Evolutionary conservation across 2,329 filamentous ascomycete genomes (phyloP).

Genomic region (Pseudogymnoascus sp.): DNA sequence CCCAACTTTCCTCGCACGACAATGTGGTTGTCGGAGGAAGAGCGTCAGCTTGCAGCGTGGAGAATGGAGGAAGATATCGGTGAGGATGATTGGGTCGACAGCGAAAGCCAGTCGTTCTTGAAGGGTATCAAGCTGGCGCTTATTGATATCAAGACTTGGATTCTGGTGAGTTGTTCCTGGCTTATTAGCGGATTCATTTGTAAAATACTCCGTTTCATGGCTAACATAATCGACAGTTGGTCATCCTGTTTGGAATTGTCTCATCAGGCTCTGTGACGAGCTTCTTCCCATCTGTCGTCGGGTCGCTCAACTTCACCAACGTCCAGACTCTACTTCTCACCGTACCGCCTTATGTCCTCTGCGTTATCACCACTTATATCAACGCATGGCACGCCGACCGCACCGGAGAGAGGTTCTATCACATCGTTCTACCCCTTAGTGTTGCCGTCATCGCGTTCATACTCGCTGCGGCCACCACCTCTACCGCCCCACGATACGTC

Average conservation of each 20-base stretch:
- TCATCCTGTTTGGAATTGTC: conserved; percentile 50
- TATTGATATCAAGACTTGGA: conserved; percentile 49
- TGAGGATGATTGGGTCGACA: conserved; percentile 52
- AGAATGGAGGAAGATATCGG: conserved; percentile 56
- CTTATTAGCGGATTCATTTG: conserved; percentile 16
- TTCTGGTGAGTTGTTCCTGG: conserved; percentile 37
- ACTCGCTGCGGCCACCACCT: conserved; percentile 54
- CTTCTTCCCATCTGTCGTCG: conserved; percentile 64
- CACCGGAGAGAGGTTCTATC: conserved; percentile 62
- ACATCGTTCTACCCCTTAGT: conserved; percentile 53
- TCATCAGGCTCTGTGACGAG: conserved; percentile 53
- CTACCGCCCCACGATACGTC: conserved; percentile 54
- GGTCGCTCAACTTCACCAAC: conserved; percentile 53
- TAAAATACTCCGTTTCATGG: not conserved
- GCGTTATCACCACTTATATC: conserved; percentile 50
- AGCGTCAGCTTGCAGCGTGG: conserved; percentile 50
- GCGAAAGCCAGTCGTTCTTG: conserved; percentile 46
- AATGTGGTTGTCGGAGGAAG: conserved; percentile 46
- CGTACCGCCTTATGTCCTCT: conserved; percentile 56
- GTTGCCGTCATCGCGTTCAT: conserved; percentile 59
- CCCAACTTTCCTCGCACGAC: conserved; percentile 60
- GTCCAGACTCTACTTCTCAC: conserved; percentile 55
- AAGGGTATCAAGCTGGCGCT: conserved; percentile 36
- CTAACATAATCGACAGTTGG: conserved; percentile 30
- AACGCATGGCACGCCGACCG: conserved; percentile 65